phyloP scores from a whole-genome alignment of 345 rosid genomes.

The Citrus reticulata region DNA sequence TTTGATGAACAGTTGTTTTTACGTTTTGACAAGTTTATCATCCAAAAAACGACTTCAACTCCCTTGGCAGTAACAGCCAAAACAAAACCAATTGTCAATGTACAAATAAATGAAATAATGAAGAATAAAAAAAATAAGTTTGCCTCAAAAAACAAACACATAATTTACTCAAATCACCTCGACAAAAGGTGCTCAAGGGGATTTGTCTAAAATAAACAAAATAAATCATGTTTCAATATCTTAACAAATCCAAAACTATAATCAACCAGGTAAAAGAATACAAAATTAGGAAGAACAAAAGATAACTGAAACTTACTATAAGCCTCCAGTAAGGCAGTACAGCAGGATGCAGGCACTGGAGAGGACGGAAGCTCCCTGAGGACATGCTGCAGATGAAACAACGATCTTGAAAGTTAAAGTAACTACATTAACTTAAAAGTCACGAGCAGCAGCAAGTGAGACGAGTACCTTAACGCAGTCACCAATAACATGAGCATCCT shows the following conservation, averaged over 20 bases:
- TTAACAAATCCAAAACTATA: neutral
- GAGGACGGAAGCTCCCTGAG: slow-evolving; percentile 97
- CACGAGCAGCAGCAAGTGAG: slow-evolving; percentile 8
- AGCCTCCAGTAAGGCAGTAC: slow-evolving; percentile 95
- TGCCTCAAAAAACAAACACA: neutral
- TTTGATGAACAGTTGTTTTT: neutral
- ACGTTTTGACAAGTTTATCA: neutral
- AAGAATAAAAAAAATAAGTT: neutral
- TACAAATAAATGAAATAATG: neutral
- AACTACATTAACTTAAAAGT: slow-evolving; percentile 11
- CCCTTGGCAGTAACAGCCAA: neutral
- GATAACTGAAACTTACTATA: slow-evolving; percentile 58
- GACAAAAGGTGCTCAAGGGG: neutral
- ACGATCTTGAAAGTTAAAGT: slow-evolving; percentile 19
- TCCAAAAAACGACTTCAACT: neutral
- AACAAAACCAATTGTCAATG: neutral
- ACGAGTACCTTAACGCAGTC: slow-evolving; percentile 91
- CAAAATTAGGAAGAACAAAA: slow-evolving; percentile 9
- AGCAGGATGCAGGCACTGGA: slow-evolving; percentile 97
- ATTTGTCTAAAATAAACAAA: neutral
- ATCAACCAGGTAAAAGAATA: neutral
- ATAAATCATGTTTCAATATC: neutral
- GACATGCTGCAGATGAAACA: slow-evolving; percentile 67
- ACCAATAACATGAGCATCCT: slow-evolving; percentile 97
- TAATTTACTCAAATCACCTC: neutral